Conservation (phyloP, 2,329 filamentous ascomycete species). For the Rachicladosporium sp. region DNA sequence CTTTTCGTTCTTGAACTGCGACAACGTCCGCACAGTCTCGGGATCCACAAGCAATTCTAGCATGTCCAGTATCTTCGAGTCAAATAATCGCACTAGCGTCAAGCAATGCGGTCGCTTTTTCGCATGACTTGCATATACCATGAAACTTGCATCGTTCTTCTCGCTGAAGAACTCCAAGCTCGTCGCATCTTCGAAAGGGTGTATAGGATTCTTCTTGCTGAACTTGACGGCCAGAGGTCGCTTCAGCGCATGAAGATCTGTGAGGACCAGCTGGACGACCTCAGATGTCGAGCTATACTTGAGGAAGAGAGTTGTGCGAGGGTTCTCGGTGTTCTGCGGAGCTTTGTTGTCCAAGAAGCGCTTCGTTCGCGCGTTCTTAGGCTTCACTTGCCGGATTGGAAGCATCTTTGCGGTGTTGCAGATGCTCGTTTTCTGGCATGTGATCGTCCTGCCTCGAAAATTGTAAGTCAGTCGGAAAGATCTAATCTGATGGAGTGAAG, state of each 20-base stretch:
- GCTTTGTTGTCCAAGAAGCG: conserved; percentile 87
- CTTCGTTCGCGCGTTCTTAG: conserved; percentile 80
- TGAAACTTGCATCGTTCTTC: conserved; percentile 84
- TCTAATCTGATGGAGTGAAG: no score
- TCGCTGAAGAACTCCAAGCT: conserved; percentile 90
- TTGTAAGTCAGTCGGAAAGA: neutral
- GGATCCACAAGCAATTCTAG: conserved; percentile 75
- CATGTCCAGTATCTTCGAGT: conserved; percentile 86
- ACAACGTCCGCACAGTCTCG: conserved; percentile 55
- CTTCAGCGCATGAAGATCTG: conserved; percentile 74
- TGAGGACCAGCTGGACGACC: conserved; percentile 68
- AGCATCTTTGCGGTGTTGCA: conserved; percentile 14
- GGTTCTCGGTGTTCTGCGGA: conserved; percentile 78
- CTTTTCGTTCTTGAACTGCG: conserved; percentile 57
- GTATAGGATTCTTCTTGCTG: conserved; percentile 91
- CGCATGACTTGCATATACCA: conserved; percentile 72
- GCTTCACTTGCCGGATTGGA: conserved; percentile 47
- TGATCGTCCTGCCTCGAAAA: neutral
- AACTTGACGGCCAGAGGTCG: conserved; percentile 79
- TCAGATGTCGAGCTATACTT: conserved; percentile 77
- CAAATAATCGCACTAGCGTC: conserved; percentile 71
- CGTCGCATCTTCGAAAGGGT: conserved; percentile 81
- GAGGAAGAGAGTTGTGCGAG: conserved; percentile 81
- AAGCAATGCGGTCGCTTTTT: conserved; percentile 94
- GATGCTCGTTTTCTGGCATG: neutral